Evolutionary conservation across 31 red algal genomes (phyloP), one percentile per base, ranked within the genome.

Genomic region (Odonthalia washingtoniensis): DNA sequence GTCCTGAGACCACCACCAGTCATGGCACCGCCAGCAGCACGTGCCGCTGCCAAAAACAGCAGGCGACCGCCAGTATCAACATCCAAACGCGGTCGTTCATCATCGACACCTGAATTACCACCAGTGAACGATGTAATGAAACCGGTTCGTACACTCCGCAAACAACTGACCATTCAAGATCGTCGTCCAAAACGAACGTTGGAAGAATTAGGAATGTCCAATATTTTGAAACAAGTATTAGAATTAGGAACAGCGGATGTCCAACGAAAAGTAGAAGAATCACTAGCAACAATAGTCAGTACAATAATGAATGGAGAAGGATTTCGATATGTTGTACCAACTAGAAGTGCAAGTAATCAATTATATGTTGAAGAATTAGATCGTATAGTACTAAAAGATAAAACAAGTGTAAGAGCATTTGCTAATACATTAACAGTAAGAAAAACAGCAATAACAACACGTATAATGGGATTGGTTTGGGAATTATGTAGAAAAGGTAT

Each of bases 361-460:
- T 60, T 91, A 42, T 97, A 97, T 78, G 82, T 97, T 28, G 88
- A 87, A 46, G 95, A 94, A 74, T 83, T 97, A 1, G 95, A 97
- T 62, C 86, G 95, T 16, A 97, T 97, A 74, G 95, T 97, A 27
- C 77, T 97, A 73, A 97, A 97, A 83, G 95, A 97, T 68, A 84
- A 86, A 40, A 90, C 89, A 41, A 87, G 81, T 28, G 44, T 78
- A 87, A 41, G 92, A 43, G 38, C 72, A 53, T 97, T 97, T 88
- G 92, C 91, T 72, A 94, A 84, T 75, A 81, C 84, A 16, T 65
- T 83, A n/a, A 94, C 91, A 4, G 95, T 97, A n/a, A 75, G 95
- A 35, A 97, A 97, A 74, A 78, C 82, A 12, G 86, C 91, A 18
- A 97, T 97, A 43, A 97, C 80, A 65, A 94, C 91, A 30, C 40